phyloP scores from a whole-genome alignment of 1,284 basidiomycete species.

The Rhizoctonia solani region DNA sequence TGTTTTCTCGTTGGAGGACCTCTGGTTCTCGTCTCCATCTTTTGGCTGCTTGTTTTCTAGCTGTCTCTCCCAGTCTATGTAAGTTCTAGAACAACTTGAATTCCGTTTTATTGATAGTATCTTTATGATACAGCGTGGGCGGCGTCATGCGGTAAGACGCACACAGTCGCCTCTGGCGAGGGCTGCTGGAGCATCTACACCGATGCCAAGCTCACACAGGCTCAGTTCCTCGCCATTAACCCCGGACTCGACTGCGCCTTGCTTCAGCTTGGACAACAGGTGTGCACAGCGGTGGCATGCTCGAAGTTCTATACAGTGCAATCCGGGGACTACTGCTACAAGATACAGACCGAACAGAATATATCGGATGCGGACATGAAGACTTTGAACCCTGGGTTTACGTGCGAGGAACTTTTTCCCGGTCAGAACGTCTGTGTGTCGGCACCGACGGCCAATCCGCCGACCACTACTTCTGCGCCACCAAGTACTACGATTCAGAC shows the following conservation, averaged over 20 bases:
- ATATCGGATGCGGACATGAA: neutral
- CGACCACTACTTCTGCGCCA: neutral
- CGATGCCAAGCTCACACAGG: slow-evolving; percentile 17
- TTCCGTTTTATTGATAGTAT: too few species aligned
- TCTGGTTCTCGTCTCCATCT: too few species aligned
- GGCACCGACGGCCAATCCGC: neutral
- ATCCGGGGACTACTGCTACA: slow-evolving; percentile 13
- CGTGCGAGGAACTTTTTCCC: neutral
- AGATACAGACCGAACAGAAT: slow-evolving; percentile 9
- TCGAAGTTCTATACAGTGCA: slow-evolving; percentile 9
- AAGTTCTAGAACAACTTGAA: too few species aligned
- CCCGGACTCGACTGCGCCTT: slow-evolving; percentile 2
- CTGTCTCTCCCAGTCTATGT: too few species aligned
- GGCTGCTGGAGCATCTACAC: slow-evolving; percentile 26
- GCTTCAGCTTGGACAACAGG: neutral
- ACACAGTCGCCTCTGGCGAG: slow-evolving; percentile 13
- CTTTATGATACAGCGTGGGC: neutral
- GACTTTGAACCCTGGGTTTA: slow-evolving; percentile 6
- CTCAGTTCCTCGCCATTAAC: slow-evolving; percentile 20
- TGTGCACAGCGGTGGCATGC: slow-evolving; percentile 2
- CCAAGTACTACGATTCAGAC: neutral
- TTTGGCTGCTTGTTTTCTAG: too few species aligned
- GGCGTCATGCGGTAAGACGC: neutral
- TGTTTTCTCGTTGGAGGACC: too few species aligned
- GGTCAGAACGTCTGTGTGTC: slow-evolving; percentile 23